Percentiles rank a stretch among this genome's conserved stretches.
phyloP scores from a whole-genome alignment of 2,329 filamentous ascomycete species.

The Emmonsiellopsis sp. region DNA sequence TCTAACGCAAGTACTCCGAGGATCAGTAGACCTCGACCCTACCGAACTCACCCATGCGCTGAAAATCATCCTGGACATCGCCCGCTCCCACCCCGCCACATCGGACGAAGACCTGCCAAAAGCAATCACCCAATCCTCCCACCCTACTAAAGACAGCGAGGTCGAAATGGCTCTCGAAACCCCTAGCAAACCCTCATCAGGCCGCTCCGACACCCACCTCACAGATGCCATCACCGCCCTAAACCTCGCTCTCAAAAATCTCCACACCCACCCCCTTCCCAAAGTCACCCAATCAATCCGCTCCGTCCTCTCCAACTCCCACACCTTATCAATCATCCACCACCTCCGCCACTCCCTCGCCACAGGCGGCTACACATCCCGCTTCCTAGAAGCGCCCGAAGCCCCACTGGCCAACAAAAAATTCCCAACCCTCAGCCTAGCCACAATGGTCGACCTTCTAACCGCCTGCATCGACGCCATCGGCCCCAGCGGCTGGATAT shows the following conservation, averaged over 20 bases:
- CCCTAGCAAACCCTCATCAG: neutral
- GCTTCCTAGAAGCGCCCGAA: slow-evolving; percentile 31
- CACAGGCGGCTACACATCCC: slow-evolving; percentile 32
- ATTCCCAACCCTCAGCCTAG: slow-evolving; percentile 27
- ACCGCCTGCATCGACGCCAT: slow-evolving; percentile 38
- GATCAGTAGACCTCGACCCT: slow-evolving; percentile 24
- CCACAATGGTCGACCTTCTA: slow-evolving; percentile 31
- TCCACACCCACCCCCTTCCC: slow-evolving; percentile 24
- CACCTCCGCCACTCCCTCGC: slow-evolving; percentile 35
- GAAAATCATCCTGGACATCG: slow-evolving; percentile 30
- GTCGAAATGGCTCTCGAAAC: slow-evolving; percentile 9
- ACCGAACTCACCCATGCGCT: slow-evolving; percentile 32
- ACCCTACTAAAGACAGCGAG: slow-evolving; percentile 11
- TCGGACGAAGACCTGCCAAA: slow-evolving; percentile 24
- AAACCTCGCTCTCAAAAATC: slow-evolving; percentile 27
- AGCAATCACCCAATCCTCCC: slow-evolving; percentile 20
- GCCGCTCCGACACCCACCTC: slow-evolving; percentile 13
- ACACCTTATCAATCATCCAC: slow-evolving; percentile 31
- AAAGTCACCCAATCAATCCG: slow-evolving; percentile 26
- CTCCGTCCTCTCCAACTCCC: slow-evolving; percentile 28
- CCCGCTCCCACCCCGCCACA: slow-evolving; percentile 22
- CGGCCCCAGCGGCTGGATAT: slow-evolving; percentile 39
- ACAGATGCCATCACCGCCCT: slow-evolving; percentile 28
- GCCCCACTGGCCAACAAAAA: slow-evolving; percentile 27
- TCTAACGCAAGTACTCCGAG: slow-evolving; percentile 28